These are phyloP conservation scores for Botrytis squamosa DNA, from an alignment of 2,329 filamentous ascomycete species.

Conservation along the genomic window DNA sequence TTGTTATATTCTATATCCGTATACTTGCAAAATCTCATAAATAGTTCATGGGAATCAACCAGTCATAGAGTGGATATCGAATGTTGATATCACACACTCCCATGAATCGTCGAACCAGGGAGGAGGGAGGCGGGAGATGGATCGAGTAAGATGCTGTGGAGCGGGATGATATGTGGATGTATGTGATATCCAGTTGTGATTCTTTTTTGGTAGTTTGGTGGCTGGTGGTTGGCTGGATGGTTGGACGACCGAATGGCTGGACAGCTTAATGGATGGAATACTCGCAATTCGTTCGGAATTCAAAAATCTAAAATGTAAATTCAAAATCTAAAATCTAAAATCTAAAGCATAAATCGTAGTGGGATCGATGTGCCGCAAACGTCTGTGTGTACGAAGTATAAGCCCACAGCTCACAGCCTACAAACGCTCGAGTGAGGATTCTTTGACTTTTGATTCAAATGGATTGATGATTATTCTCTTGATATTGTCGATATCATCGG, in stretches of 20 bases:
- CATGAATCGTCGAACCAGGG: constrained; percentile 17
- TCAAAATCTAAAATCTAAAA: background rate
- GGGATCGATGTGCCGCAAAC: background rate
- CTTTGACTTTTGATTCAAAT: constrained; percentile 7
- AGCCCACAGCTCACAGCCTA: background rate
- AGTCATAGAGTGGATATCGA: background rate
- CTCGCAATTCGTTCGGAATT: background rate
- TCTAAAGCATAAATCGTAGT: constrained; percentile 11
- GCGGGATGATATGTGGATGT: background rate
- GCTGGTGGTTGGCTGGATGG: background rate
- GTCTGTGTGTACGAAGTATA: constrained; percentile 10
- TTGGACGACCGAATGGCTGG: background rate
- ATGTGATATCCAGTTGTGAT: constrained; percentile 13
- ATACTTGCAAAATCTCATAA: background rate
- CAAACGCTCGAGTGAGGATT: constrained; percentile 6
- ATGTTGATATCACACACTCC: background rate
- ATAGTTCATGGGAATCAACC: background rate
- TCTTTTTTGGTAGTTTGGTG: background rate
- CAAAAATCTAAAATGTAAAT: background rate
- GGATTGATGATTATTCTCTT: background rate
- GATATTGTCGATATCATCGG: background rate
- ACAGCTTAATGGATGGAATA: background rate
- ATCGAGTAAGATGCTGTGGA: constrained; percentile 8
- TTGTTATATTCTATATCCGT: background rate
- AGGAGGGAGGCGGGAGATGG: background rate